Base-by-base conservation (phyloP, 2,329 filamentous ascomycete genomes). In the Fusarium sp. region DNA sequence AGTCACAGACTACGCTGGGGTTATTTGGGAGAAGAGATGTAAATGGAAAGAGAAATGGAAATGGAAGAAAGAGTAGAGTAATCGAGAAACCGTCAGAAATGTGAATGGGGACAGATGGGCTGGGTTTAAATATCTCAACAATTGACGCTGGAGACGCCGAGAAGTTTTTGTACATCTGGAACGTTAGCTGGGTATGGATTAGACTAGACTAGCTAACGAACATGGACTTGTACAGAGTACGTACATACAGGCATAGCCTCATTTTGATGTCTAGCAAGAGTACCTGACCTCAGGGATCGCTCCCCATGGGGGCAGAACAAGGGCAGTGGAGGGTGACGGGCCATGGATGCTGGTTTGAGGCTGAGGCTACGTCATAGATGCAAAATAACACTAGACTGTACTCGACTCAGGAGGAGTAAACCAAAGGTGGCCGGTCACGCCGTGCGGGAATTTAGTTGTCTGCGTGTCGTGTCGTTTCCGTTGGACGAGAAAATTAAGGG, bases 221-320 rank as follows among this genome's bases (percentile, higher is more conserved):
- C 34, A 37, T n/a, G 25, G 8, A 27, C 25, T 27, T 27, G 34
- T 37, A 12, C 5, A 32, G 30, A 30, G 30, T 32, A 30, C 28
- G 28, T 30, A 32, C 30, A 32, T 6, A 53, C 49, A 53, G 23
- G 49, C 49, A 53, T 53, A 53, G 49, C 49, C 49, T 53, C 49
- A 28, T n/a, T 53, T 53, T 53, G 49, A 6, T 59, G 42, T 12
- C 42, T 58, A 32, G 37, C 30, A 8, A n/a, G 8, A 41, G 14
- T 25, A 47, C 30, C n/a, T 20, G 34, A 46, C 45, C 60, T 45
- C 60, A 47, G 48, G 47, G 28, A 54, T 46, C 13, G 23, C 40
- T 59, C 63, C 63, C 63, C 63, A 66, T 64, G 63, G 63, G 63
- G 63, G 59, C 59, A 54, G 63, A 45, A 66, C 47, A 61, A 58